A percentile compares a stretch with the other conserved stretches of the same genome.
These are phyloP conservation scores for Ophiostoma sp. DNA, from an alignment of 2,329 filamentous ascomycete genomes.

Conservation along the genomic window DNA sequence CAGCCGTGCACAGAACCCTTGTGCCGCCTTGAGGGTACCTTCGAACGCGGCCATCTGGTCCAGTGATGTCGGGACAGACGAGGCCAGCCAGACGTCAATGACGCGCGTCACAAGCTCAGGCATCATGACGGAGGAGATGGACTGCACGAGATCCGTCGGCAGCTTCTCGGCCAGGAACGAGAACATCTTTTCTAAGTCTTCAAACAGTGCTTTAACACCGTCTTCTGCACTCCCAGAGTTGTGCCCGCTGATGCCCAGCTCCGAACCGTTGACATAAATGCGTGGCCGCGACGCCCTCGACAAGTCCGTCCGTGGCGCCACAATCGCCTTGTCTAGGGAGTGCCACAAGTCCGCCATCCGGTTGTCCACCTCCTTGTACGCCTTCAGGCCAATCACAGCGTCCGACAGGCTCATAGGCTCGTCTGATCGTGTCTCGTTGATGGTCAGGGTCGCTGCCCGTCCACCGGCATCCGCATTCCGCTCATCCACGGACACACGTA, in stretches of 20 bases:
- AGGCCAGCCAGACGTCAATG: slow-evolving; percentile 72
- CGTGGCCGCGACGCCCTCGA: slow-evolving; percentile 38
- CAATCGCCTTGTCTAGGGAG: slow-evolving; percentile 60
- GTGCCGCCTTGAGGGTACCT: slow-evolving; percentile 63
- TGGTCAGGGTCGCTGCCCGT: slow-evolving; percentile 42
- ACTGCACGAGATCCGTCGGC: slow-evolving; percentile 55
- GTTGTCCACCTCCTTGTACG: slow-evolving; percentile 62
- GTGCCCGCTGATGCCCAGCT: slow-evolving; percentile 46
- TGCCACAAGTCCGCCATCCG: slow-evolving; percentile 63
- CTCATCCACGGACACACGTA: slow-evolving; percentile 60
- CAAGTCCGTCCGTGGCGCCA: slow-evolving; percentile 59
- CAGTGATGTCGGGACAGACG: slow-evolving; percentile 73
- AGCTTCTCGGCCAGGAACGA: slow-evolving; percentile 54
- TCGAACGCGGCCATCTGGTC: slow-evolving; percentile 72
- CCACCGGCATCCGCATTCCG: slow-evolving; percentile 57
- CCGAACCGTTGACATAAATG: slow-evolving; percentile 48
- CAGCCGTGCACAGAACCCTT: slow-evolving; percentile 64
- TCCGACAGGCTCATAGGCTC: slow-evolving; percentile 55
- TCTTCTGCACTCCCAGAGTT: slow-evolving; percentile 36
- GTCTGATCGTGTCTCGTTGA: slow-evolving; percentile 37
- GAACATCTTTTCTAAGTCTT: slow-evolving; percentile 55
- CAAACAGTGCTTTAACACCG: slow-evolving; percentile 53
- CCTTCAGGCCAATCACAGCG: slow-evolving; percentile 56
- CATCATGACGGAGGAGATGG: slow-evolving; percentile 70
- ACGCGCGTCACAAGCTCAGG: slow-evolving; percentile 67